phyloP scores from a whole-genome alignment of 345 rosid species.

The Iberis pinnata region DNA sequence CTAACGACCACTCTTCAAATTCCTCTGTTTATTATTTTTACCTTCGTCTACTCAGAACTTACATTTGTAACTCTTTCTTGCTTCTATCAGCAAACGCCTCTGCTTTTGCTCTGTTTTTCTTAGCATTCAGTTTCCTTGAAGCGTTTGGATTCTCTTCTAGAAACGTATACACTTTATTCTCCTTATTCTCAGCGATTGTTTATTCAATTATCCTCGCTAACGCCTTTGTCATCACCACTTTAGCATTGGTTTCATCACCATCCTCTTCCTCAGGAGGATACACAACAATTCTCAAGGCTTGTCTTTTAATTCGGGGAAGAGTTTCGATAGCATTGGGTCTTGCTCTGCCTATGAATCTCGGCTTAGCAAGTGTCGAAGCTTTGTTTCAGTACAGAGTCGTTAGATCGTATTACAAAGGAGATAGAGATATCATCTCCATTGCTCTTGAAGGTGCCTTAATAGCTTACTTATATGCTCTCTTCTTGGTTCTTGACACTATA shows the following conservation, averaged over 20 bases:
- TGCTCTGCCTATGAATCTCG: conserved; percentile 51
- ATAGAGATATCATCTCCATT: conserved; percentile 22
- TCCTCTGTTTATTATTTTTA: conserved; percentile 36
- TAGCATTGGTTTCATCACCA: conserved; percentile 47
- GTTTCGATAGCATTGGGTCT: conserved; percentile 60
- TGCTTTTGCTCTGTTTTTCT: conserved; percentile 50
- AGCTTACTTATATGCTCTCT: conserved; percentile 58
- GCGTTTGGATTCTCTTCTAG: conserved; percentile 39
- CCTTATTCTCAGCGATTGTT: conserved; percentile 49
- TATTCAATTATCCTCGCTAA: conserved; percentile 63
- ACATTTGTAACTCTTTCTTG: conserved; percentile 41
- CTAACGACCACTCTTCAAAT: conserved; percentile 33
- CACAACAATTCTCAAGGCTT: conserved; percentile 53
- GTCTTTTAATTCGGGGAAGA: conserved; percentile 50
- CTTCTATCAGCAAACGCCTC: conserved; percentile 71
- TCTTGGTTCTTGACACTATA: conserved; percentile 62
- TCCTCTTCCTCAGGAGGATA: conserved; percentile 44
- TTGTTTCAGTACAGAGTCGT: conserved; percentile 56
- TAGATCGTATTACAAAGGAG: conserved; percentile 28
- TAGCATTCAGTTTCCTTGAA: conserved; percentile 41
- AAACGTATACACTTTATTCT: conserved; percentile 33
- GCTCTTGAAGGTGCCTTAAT: conserved; percentile 52
- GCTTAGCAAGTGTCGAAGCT: conserved; percentile 65
- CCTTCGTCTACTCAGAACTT: conserved; percentile 46
- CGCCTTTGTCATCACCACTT: conserved; percentile 49